A percentile compares a stretch with the other conserved stretches of the same genome.
phyloP scores from a whole-genome alignment of 352 stramenopile genomes.

The Peronospora tabacina region DNA sequence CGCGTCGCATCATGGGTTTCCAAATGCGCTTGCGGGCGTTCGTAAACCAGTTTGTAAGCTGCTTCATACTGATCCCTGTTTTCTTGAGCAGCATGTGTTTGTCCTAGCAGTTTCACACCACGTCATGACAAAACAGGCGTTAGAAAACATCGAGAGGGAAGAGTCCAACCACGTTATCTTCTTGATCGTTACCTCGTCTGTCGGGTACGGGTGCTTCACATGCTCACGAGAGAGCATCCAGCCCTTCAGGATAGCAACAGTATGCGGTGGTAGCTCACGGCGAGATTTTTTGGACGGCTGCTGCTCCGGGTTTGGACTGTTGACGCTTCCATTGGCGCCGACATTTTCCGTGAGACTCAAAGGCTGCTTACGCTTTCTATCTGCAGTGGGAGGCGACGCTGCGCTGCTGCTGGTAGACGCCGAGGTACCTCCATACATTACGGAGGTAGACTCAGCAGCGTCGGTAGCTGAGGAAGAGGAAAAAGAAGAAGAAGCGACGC shows the following conservation, averaged over 20 bases:
- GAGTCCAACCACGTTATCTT: not conserved
- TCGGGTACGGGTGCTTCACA: constrained; percentile 86
- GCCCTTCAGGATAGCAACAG: constrained; percentile 77
- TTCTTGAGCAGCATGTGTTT: constrained; percentile 88
- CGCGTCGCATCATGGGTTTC: constrained; percentile 85
- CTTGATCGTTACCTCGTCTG: constrained; percentile 53
- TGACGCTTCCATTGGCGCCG: constrained; percentile 22
- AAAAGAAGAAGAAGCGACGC: constrained; percentile 4
- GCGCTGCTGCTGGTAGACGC: constrained; percentile 7
- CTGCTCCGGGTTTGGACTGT: constrained; percentile 22
- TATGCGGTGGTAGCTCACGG: constrained; percentile 74
- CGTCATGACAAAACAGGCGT: constrained; percentile 5
- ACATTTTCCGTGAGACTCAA: constrained; percentile 22
- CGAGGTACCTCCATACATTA: constrained; percentile 19
- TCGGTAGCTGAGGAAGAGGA: not conserved
- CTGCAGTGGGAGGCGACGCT: constrained; percentile 14
- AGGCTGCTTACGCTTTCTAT: constrained; percentile 27
- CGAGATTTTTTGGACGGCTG: constrained; percentile 65
- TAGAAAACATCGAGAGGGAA: constrained; percentile 8
- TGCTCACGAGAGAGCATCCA: constrained; percentile 88
- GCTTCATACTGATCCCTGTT: constrained; percentile 87
- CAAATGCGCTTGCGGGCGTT: constrained; percentile 86
- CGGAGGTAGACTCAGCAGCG: not conserved
- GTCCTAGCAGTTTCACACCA: constrained; percentile 34
- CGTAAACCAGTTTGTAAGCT: constrained; percentile 88